Evolutionary conservation across 2,329 filamentous ascomycete genomes (phyloP), one percentile per base, ranked within the genome.

Genomic region (Graphilbum ipis-grandicollis): DNA sequence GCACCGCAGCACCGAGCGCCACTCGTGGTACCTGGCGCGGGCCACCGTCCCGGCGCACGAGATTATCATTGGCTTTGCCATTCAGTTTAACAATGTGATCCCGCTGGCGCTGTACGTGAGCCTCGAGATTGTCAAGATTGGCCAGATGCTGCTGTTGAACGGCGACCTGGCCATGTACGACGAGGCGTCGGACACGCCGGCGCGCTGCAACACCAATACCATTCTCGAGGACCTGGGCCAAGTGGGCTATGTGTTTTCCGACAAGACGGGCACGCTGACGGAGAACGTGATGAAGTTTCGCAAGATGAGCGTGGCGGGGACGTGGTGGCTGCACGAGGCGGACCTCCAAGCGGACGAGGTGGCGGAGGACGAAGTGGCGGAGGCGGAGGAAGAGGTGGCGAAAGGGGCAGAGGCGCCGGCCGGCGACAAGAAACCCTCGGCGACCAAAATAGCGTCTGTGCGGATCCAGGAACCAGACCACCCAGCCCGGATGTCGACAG

Each of bases 51-150:
- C 70, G 1, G 80, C 83, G 47, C 72, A 83, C 45, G 75, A 85
- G 25, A 84, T 92, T 41, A 77, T 94, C 44, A 77, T 88, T 21
- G 85, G 82, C 0, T 94, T 85, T 52, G 74, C 93, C 46, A 93
- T 96, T 56, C 88, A 93, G 74, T 93, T 93, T 58, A 96, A 94
- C 55, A 96, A 90, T 29, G 75, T 93, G 57, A 86, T 94, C 41
- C 88, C 88, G 0, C 68, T 96, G 14, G 84, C 85, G 0, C 66
- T 96, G 1, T 96, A 93, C 47, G 82, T 96, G 47, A 90, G 78
- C 51, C 63, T 96, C 54, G 86, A 96, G 45, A 66, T 93, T 40
- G 77, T 90, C 54, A 92, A 92, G 53, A 63, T 92, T 8, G 79
- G 68, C 4, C 70, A 75, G 50, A 77, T 93, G 64, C 64, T 86